Evolutionary conservation across 805 yeast genomes (phyloP).

Genomic region (Kodamaea hsintzibuensis): DNA sequence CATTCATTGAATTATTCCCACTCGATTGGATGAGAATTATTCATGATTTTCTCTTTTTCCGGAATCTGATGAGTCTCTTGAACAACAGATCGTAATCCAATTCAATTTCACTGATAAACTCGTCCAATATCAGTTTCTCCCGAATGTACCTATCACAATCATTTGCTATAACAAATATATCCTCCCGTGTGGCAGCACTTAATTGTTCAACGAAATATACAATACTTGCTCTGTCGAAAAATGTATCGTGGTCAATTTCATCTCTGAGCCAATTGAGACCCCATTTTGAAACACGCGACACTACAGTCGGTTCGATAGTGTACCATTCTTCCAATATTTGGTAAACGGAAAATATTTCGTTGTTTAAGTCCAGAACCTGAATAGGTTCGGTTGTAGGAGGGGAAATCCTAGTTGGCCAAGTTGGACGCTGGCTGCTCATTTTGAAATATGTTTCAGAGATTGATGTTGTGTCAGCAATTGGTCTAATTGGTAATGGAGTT

Average conservation of each 20-base stretch:
- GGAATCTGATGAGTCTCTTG: conserved; percentile 7
- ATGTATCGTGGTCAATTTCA: conserved; percentile 16
- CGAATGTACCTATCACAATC: conserved; percentile 15
- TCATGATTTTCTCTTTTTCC: conserved; percentile 8
- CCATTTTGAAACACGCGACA: conserved; percentile 12
- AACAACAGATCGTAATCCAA: conserved; percentile 15
- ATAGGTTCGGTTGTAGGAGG: conserved; percentile 9
- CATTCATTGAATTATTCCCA: too few relatives aligned
- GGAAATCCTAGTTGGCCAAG: conserved; percentile 7
- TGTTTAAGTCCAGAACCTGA: conserved; percentile 14
- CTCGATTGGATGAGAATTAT: background rate
- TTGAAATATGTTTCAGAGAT: background rate
- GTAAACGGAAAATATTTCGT: conserved; percentile 14
- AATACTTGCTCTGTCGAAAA: conserved; percentile 12
- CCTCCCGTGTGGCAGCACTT: conserved; percentile 11
- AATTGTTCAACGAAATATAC: conserved; percentile 13
- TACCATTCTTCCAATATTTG: conserved; percentile 18
- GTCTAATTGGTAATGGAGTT: background rate
- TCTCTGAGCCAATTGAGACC: conserved; percentile 17
- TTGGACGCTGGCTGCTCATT: background rate
- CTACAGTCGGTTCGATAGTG: conserved; percentile 12
- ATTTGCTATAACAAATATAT: conserved; percentile 10
- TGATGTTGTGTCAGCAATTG: background rate
- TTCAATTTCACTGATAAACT: conserved; percentile 17
- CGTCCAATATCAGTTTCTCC: conserved; percentile 16